These are phyloP conservation scores for Cystobasidium ongulense DNA, from an alignment of 768 basidiomycete genomes.

Conservation along the genomic window DNA sequence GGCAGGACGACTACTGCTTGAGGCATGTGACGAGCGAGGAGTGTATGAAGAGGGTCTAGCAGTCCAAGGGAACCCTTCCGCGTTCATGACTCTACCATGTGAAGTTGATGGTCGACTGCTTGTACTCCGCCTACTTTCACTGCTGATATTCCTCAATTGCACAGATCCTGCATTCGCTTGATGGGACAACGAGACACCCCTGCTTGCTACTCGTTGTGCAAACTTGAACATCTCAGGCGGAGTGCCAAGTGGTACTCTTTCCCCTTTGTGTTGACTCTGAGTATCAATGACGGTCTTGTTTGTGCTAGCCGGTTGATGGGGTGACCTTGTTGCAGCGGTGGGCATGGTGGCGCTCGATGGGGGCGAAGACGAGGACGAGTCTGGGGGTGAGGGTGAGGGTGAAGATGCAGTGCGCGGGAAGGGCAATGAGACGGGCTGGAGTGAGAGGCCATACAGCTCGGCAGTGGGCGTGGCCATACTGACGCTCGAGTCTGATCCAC, in stretches of 20 bases:
- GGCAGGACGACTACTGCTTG: background rate
- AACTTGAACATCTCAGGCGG: background rate
- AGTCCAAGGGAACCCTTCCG: constrained; percentile 10
- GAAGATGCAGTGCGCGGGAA: background rate
- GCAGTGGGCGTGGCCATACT: background rate
- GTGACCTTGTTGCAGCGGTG: background rate
- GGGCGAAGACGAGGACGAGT: too few species aligned
- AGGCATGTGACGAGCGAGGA: background rate
- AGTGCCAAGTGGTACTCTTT: background rate
- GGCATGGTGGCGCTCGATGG: background rate
- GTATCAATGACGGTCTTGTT: background rate
- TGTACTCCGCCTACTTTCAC: background rate
- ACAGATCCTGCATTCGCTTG: background rate
- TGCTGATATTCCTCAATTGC: background rate
- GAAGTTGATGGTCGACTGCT: background rate
- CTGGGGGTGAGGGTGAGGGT: background rate
- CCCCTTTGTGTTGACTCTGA: background rate
- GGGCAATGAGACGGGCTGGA: background rate
- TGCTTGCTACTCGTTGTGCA: background rate
- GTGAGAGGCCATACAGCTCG: background rate
- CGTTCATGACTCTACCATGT: background rate
- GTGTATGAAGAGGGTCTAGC: constrained; percentile 1
- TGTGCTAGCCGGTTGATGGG: background rate
- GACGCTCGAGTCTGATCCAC: background rate
- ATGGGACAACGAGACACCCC: background rate